These are phyloP conservation scores for Juglanconis oblonga DNA, from an alignment of 2,329 filamentous ascomycete genomes.

Conservation along the genomic window DNA sequence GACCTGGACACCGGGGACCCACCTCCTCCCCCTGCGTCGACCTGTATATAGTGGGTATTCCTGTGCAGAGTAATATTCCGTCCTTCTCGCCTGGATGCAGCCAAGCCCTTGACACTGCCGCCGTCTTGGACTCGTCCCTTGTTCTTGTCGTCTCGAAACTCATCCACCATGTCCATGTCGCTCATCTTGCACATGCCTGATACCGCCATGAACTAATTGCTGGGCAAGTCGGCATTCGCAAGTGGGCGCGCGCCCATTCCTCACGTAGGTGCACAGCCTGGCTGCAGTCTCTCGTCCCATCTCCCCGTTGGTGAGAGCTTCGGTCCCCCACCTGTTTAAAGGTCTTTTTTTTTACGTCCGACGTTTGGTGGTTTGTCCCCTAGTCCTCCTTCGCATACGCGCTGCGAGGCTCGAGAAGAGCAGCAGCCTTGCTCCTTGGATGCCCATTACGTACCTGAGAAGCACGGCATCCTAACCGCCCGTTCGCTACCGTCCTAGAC, in stretches of 20 bases:
- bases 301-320: background rate
- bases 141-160: slow-evolving; percentile 6
- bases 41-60: background rate
- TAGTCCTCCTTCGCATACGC: background rate
- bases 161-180: background rate
- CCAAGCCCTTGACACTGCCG: slow-evolving; percentile 15
- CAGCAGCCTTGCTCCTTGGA: background rate
- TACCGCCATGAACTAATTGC: background rate
- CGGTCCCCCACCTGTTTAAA: background rate
- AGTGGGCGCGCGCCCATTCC: too few species aligned
- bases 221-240: background rate
- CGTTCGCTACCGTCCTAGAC: slow-evolving; percentile 10
- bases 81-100: background rate
- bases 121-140: slow-evolving; percentile 11
- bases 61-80: background rate
- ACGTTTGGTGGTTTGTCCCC: background rate
- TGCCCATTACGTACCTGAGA: slow-evolving; percentile 9
- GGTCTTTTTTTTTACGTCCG: background rate
- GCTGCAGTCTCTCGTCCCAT: background rate
- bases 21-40: background rate
- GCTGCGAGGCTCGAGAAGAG: background rate
- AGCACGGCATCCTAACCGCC: slow-evolving; percentile 17
- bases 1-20: background rate
- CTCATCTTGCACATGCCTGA: background rate
- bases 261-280: background rate